Conservation (phyloP, 2,329 filamentous ascomycete genomes). For the Colletotrichum lini region DNA sequence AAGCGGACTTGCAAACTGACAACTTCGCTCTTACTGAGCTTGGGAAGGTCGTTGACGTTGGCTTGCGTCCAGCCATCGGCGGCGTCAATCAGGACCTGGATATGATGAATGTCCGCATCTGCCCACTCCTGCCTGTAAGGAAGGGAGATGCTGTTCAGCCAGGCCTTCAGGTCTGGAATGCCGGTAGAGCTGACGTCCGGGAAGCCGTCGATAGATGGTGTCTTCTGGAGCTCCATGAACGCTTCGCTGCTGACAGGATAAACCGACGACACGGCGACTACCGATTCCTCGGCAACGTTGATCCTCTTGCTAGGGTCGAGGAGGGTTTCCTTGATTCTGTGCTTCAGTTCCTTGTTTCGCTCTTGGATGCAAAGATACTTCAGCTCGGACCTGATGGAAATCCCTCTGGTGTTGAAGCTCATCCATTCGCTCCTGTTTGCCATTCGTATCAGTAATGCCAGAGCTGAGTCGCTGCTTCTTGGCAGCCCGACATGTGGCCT, state of each 20-base stretch:
- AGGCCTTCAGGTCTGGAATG: conserved; percentile 30
- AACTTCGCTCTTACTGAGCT: neutral
- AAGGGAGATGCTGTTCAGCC: conserved; percentile 31
- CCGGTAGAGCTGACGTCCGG: conserved; percentile 28
- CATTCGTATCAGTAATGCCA: no score
- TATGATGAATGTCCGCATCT: conserved; percentile 25
- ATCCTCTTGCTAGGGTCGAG: neutral
- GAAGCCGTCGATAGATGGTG: conserved; percentile 14
- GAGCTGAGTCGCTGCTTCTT: no score
- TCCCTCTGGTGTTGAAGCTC: no score
- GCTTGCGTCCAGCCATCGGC: conserved; percentile 27
- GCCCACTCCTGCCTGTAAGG: conserved; percentile 32
- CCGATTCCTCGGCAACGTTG: neutral
- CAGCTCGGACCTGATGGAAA: conserved; percentile 1
- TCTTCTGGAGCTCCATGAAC: neutral
- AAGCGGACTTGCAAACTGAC: no score
- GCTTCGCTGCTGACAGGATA: conserved; percentile 42
- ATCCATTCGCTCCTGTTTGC: no score
- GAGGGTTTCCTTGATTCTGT: conserved; percentile 19
- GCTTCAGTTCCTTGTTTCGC: conserved; percentile 22
- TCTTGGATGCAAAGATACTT: conserved; percentile 35
- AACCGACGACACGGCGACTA: conserved; percentile 4
- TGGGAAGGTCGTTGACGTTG: neutral
- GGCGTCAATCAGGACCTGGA: conserved; percentile 38
- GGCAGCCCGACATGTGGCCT: no score